These are phyloP conservation scores for Talaromyces thailandensis DNA, from an alignment of 495 filamentous ascomycete genomes.

Conservation along the genomic window DNA sequence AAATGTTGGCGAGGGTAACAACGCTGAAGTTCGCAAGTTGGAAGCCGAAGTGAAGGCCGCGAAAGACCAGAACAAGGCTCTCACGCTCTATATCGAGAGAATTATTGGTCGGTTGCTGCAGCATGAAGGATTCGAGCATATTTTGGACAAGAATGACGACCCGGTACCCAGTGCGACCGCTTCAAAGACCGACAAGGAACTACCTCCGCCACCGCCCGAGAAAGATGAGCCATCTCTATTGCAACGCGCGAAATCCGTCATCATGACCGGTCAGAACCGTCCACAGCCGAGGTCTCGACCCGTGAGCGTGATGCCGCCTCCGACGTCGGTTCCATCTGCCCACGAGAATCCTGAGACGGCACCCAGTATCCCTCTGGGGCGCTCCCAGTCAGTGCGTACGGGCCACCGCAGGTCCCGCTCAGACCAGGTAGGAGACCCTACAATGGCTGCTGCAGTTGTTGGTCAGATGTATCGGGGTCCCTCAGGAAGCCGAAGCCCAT, in stretches of 20 bases:
- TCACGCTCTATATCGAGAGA: constrained; percentile 95
- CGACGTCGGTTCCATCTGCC: constrained; percentile 34
- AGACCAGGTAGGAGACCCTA: constrained; percentile 53
- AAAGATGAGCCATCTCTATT: constrained; percentile 52
- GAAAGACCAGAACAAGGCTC: constrained; percentile 92
- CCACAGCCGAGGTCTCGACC: constrained; percentile 48
- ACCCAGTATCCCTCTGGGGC: constrained; percentile 67
- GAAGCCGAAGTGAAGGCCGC: constrained; percentile 72
- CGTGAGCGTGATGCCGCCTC: constrained; percentile 50
- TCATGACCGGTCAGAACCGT: constrained; percentile 28
- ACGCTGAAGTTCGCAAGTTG: constrained; percentile 50
- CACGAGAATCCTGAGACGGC: constrained; percentile 71
- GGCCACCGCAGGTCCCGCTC: constrained; percentile 56
- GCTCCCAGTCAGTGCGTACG: constrained; percentile 52
- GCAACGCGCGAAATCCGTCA: constrained; percentile 72
- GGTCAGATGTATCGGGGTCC: constrained; percentile 74
- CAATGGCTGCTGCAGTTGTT: constrained; percentile 56
- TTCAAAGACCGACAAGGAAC: constrained; percentile 61
- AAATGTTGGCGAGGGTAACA: constrained; percentile 46
- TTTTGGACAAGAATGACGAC: constrained; percentile 48
- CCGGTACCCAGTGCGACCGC: constrained; percentile 13
- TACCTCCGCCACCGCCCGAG: constrained; percentile 67
- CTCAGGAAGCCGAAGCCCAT: constrained; percentile 43
- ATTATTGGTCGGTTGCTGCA: constrained; percentile 92
- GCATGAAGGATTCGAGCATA: constrained; percentile 88